Base-by-base conservation (phyloP, 2,329 filamentous ascomycete species). In the Thyridium curvatum region DNA sequence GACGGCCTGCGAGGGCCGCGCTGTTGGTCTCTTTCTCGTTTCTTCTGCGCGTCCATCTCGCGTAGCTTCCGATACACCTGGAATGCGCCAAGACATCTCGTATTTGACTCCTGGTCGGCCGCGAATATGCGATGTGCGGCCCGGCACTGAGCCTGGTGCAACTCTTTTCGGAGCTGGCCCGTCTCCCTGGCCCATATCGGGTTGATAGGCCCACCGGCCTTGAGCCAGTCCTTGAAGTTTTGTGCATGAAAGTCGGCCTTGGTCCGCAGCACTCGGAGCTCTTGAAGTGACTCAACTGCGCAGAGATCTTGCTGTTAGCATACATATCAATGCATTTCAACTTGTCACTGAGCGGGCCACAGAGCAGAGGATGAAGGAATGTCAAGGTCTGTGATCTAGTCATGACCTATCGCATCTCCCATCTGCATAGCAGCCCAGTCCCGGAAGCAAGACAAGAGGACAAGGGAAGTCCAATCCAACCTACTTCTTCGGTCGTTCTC, bases 131-230 rank as follows among this genome's bases (percentile, higher is more conserved):
- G 71, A 38, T 69, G 59, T 18, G 73, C 74, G 9, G 73, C 73
- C 35, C 72, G 71, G 53, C 74, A 77, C 54, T 79, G 75, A 8
- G 74, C 67, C 33, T 72, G 68, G 56, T 79, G 75, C 28, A 80
- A 64, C 37, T 74, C 66, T 32, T 60, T 60, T 37, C 69, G 63
- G 18, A 79, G 62, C 18, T 52, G 45, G 30, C 62, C 58, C 21
- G 74, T 78, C 41, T 78, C 72, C 48, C 62, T 65, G 17, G 71
- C 64, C 74, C 74, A 78, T n/a, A 65, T 54, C 4, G 73, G 65
- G 46, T 77, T 69, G 53, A 78, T 71, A 12, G 73, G 69, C 3
- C 74, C 74, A 45, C 74, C 74, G 18, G 61, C 61, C 32, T 67
- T 67, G 21, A 66, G 62, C 76, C 76, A 80, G 49, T 74, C 69